These are phyloP conservation scores for Juglanconis sp. DNA, from an alignment of 2,329 filamentous ascomycete genomes.

Conservation along the genomic window DNA sequence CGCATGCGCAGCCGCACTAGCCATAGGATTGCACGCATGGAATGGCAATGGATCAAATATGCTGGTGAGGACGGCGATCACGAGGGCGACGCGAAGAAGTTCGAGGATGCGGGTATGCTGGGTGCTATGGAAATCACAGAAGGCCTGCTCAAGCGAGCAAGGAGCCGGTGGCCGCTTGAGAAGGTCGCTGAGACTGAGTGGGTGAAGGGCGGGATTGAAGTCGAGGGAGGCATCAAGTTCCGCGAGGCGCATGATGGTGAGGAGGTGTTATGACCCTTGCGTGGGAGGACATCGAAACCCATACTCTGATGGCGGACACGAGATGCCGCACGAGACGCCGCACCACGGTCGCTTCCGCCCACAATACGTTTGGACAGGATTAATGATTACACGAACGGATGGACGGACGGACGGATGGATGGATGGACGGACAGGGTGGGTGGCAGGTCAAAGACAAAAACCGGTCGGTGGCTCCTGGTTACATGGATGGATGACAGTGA, in stretches of 20 bases:
- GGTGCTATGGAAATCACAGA: slow-evolving; percentile 82
- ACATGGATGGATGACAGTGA: neutral
- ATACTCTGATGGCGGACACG: neutral
- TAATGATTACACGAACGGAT: neutral
- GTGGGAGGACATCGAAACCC: neutral
- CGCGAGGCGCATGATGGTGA: slow-evolving; percentile 57
- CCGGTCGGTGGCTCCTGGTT: neutral
- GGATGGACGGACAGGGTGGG: neutral
- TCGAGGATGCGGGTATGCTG: slow-evolving; percentile 61
- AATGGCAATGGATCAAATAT: slow-evolving; percentile 92
- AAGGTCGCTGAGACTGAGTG: slow-evolving; percentile 71
- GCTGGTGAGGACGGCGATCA: slow-evolving; percentile 84
- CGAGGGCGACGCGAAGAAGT: slow-evolving; percentile 61
- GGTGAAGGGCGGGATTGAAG: slow-evolving; percentile 70
- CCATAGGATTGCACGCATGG: slow-evolving; percentile 90
- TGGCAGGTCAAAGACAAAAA: neutral
- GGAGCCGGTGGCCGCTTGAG: slow-evolving; percentile 71
- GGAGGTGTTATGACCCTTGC: slow-evolving; percentile 40
- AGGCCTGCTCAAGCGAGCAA: slow-evolving; percentile 76
- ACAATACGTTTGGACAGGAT: neutral
- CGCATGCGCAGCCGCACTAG: slow-evolving; percentile 78
- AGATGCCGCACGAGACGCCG: neutral
- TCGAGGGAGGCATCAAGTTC: slow-evolving; percentile 61
- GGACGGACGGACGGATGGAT: neutral
- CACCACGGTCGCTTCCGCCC: neutral